phyloP scores from a whole-genome alignment of 2,329 filamentous ascomycete genomes.

The Alternaria gansuensis region DNA sequence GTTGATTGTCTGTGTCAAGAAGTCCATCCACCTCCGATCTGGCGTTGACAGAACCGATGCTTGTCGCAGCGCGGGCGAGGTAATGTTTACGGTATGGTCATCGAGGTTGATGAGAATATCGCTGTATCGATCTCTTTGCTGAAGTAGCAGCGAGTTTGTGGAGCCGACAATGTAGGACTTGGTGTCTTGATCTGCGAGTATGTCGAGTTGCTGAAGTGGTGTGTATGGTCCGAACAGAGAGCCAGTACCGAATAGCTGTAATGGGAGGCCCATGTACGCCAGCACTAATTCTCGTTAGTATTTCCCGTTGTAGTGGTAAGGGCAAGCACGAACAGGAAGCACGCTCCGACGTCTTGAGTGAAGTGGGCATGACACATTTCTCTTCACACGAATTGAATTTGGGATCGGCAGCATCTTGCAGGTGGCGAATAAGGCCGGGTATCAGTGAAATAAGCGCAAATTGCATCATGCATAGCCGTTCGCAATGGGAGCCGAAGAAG shows the following conservation, averaged over 20 bases:
- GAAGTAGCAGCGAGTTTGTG: slow-evolving; percentile 91
- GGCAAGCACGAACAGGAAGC: slow-evolving; percentile 67
- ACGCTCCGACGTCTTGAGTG: slow-evolving; percentile 89
- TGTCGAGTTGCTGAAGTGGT: slow-evolving; percentile 91
- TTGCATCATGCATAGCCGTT: slow-evolving; percentile 96
- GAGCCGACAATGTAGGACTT: slow-evolving; percentile 98
- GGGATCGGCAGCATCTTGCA: slow-evolving; percentile 97
- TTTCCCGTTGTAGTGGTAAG: not conserved
- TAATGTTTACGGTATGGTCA: slow-evolving; percentile 84
- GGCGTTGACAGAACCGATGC: slow-evolving; percentile 83
- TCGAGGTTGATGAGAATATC: slow-evolving; percentile 97
- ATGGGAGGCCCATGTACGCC: slow-evolving; percentile 90
- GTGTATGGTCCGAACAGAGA: slow-evolving; percentile 97
- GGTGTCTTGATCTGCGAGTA: slow-evolving; percentile 90
- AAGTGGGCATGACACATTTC: slow-evolving; percentile 78
- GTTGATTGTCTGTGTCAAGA: slow-evolving; percentile 88
- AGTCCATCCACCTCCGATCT: slow-evolving; percentile 96
- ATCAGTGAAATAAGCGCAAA: slow-evolving; percentile 96
- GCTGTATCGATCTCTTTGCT: slow-evolving; percentile 94
- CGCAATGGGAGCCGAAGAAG: slow-evolving; percentile 97
- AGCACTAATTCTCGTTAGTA: slow-evolving; percentile 65
- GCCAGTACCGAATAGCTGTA: slow-evolving; percentile 96
- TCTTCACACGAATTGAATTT: slow-evolving; percentile 85
- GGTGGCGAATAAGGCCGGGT: slow-evolving; percentile 85
- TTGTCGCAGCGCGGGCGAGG: slow-evolving; percentile 77